Evolutionary conservation across 192 early-diverging fungal genomes (phyloP).

Genomic region (Allomyces arbusculus): DNA sequence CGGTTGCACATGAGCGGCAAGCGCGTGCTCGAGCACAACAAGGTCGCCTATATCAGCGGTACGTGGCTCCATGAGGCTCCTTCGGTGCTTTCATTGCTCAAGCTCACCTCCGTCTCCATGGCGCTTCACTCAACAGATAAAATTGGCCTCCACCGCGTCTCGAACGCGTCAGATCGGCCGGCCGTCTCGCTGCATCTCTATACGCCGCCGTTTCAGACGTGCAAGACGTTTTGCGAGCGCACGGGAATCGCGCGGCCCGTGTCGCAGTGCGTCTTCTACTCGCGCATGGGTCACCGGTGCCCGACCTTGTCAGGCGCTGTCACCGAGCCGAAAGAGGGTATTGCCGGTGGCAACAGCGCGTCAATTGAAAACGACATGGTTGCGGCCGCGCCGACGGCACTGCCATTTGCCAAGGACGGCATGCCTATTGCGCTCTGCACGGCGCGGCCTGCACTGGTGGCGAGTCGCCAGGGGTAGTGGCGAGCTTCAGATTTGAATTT

Average conservation of each 20-base stretch:
- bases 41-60: conserved; percentile 73
- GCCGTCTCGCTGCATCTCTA: conserved; percentile 81
- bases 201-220: conserved; percentile 63
- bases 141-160: conserved; percentile 68
- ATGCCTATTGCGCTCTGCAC: too few relatives aligned
- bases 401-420: too few relatives aligned
- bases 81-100: neutral
- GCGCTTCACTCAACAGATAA: conserved; percentile 21
- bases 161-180: conserved; percentile 28
- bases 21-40: conserved; percentile 27
- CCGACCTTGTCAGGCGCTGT: neutral
- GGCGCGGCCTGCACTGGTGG: too few relatives aligned
- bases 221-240: conserved; percentile 60
- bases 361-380: too few relatives aligned
- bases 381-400: too few relatives aligned
- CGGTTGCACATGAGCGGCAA: conserved; percentile 17
- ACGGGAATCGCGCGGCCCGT: conserved; percentile 42
- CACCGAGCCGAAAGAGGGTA: too few relatives aligned
- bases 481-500: too few relatives aligned
- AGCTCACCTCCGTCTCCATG: conserved; percentile 2
- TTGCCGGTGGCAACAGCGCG: too few relatives aligned
- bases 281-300: conserved; percentile 6
- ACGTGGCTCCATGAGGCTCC: conserved; percentile 1
- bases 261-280: conserved; percentile 40
- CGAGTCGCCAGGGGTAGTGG: too few relatives aligned